phyloP scores from a whole-genome alignment of 345 rosid species.

The Angophora floribunda region DNA sequence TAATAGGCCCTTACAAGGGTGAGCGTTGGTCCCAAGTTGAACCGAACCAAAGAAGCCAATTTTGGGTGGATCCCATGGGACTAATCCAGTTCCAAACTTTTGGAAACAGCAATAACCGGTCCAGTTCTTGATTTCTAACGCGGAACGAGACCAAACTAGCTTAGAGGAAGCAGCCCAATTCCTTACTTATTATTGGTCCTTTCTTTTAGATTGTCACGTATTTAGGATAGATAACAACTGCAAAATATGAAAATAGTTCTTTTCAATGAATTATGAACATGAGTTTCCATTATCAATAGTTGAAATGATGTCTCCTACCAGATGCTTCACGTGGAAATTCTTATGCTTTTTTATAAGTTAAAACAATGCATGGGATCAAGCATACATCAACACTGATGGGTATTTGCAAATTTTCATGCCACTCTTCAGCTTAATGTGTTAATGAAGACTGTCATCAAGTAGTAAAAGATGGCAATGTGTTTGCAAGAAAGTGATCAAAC shows the following conservation, averaged over 20 bases:
- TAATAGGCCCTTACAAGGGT: neutral
- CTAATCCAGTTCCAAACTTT: neutral
- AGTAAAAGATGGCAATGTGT: constrained; percentile 64
- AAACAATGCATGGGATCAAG: neutral
- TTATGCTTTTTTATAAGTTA: neutral
- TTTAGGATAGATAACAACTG: neutral
- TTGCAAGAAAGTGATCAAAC: constrained; percentile 88
- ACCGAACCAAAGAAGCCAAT: neutral
- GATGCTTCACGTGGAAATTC: neutral
- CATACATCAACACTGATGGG: neutral
- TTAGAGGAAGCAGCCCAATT: neutral
- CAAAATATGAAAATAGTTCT: neutral
- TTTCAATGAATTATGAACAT: neutral
- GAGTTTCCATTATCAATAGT: neutral
- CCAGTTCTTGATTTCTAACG: neutral
- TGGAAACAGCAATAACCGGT: neutral
- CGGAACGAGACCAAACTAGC: neutral
- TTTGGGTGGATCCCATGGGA: neutral
- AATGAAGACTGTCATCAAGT: constrained; percentile 77
- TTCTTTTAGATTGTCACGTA: neutral
- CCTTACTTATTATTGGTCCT: neutral
- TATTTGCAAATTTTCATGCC: constrained; percentile 64
- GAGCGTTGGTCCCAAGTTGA: neutral
- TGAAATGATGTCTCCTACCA: neutral
- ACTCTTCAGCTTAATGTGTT: constrained; percentile 86